These are phyloP conservation scores for Chaetomium sp. DNA, from an alignment of 2,329 filamentous ascomycete species.

Conservation along the genomic window DNA sequence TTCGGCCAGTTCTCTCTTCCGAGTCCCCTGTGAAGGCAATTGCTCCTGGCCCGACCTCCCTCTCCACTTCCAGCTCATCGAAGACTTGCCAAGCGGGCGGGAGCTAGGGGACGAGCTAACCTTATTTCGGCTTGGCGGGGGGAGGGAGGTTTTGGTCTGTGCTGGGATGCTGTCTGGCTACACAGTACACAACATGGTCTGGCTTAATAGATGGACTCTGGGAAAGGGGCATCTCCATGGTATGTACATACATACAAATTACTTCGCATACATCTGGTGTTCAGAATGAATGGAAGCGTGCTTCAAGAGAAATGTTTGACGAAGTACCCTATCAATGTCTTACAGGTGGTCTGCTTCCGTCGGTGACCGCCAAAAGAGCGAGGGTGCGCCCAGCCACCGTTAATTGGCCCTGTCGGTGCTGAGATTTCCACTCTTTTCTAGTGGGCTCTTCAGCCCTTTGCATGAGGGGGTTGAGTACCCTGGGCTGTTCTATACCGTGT, in stretches of 20 bases:
- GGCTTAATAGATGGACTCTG: no score
- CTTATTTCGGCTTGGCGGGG: conserved; percentile 15
- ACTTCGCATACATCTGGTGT: no score
- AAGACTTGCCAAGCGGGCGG: background rate
- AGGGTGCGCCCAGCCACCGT: background rate
- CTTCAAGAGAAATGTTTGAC: background rate
- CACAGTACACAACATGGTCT: no score
- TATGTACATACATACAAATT: no score
- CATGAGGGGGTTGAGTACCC: background rate
- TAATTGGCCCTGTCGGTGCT: background rate
- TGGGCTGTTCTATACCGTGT: background rate
- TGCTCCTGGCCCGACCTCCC: background rate
- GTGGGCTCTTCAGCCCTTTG: background rate
- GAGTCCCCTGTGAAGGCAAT: background rate
- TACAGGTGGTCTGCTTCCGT: background rate
- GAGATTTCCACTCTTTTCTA: background rate
- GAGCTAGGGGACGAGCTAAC: conserved; percentile 10
- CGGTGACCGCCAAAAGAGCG: background rate
- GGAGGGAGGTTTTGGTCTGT: background rate
- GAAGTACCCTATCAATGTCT: background rate
- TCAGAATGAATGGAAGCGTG: no score
- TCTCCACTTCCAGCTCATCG: background rate
- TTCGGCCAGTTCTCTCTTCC: background rate
- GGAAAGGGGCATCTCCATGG: no score
- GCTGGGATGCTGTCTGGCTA: background rate